Evolutionary conservation across 495 filamentous ascomycete species (phyloP).

Genomic region (Chaetomium tenue): DNA sequence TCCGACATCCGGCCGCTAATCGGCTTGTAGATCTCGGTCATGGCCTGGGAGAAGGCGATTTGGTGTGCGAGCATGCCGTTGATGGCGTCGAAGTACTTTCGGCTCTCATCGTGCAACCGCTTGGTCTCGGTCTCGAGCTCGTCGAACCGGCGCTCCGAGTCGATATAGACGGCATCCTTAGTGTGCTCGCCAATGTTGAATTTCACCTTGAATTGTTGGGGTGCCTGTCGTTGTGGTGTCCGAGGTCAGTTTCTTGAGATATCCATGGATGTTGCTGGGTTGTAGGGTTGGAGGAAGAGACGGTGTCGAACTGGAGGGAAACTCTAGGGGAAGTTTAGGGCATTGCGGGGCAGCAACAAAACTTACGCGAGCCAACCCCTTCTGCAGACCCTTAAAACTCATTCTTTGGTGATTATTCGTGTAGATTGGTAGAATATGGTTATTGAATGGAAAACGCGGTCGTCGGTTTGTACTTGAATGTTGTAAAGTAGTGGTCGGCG

Average conservation of each 20-base stretch:
- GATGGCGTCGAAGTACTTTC: constrained; percentile 95
- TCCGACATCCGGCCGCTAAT: constrained; percentile 95
- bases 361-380: constrained; percentile 76
- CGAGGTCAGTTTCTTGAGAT: constrained; percentile 7
- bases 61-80: constrained; percentile 98
- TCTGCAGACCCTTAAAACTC: constrained; percentile 96
- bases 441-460: not conserved
- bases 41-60: constrained; percentile 95
- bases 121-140: constrained; percentile 96
- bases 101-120: constrained; percentile 89
- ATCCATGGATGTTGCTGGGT: not conserved
- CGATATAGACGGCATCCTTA: constrained; percentile 90
- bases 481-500: not conserved
- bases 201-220: constrained; percentile 82
- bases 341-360: constrained; percentile 20
- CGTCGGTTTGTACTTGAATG: not conserved
- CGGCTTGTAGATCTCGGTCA: constrained; percentile 95
- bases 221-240: constrained; percentile 56
- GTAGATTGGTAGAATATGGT: not conserved
- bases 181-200: constrained; percentile 95
- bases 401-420: constrained; percentile 49
- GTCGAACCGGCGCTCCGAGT: constrained; percentile 89
- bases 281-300: not conserved
- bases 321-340: not conserved
- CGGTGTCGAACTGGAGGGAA: not conserved